Percentiles rank a stretch among this genome's conserved stretches.
Conservation (phyloP, 176 grass and related monocot species). For the Aegilops sharonensis region DNA sequence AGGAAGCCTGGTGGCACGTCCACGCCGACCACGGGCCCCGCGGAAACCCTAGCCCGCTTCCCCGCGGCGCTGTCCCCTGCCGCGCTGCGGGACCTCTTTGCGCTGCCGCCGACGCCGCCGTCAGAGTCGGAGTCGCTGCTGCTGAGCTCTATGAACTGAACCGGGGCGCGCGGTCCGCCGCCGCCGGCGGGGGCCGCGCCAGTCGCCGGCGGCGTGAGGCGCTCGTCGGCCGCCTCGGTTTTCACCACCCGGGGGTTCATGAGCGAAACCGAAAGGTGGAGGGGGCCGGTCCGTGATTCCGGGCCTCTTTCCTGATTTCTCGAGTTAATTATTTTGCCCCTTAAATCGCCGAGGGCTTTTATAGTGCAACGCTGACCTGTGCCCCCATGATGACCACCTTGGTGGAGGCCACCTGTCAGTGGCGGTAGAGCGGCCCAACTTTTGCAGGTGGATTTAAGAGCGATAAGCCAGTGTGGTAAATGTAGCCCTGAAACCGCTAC, state of each 20-base stretch:
- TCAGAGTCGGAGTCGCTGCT: constrained; percentile 71
- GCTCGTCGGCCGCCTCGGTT: constrained; percentile 31
- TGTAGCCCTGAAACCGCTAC: neutral
- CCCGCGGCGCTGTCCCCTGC: neutral
- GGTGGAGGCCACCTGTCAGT: neutral
- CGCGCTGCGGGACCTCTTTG: constrained; percentile 23
- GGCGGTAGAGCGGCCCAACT: neutral
- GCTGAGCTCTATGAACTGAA: constrained; percentile 63
- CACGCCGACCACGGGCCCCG: neutral
- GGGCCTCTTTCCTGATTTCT: neutral
- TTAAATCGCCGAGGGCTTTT: neutral
- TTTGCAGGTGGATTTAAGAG: neutral
- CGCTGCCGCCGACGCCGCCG: constrained; percentile 2
- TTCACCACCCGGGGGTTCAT: constrained; percentile 52
- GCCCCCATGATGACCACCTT: neutral
- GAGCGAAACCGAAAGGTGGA: neutral
- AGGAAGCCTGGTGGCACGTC: constrained; percentile 72
- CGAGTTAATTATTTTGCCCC: neutral
- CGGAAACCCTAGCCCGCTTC: constrained; percentile 41
- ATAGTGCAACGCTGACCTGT: neutral
- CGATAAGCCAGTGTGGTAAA: neutral
- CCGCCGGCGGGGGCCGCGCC: neutral
- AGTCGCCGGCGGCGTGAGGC: neutral
- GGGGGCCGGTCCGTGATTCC: constrained; percentile 15
- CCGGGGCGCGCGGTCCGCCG: neutral